phyloP scores from a whole-genome alignment of 2,329 filamentous ascomycete genomes.

The Sporothrix euskadiensis region DNA sequence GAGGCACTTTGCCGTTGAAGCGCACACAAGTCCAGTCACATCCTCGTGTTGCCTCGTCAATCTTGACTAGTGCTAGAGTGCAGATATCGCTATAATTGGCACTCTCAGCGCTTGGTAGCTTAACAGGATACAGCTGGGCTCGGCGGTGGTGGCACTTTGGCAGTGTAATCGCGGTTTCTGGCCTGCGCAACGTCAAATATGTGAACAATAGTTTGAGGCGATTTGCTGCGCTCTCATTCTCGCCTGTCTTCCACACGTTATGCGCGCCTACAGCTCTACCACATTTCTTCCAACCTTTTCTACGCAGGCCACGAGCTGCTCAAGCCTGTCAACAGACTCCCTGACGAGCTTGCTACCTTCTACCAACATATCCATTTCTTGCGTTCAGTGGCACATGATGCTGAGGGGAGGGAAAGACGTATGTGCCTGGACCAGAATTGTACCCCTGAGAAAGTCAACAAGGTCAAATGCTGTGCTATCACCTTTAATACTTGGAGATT shows the following conservation, averaged over 20 bases:
- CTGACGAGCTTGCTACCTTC: not conserved
- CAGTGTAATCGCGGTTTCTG: not conserved
- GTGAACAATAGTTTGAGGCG: not conserved
- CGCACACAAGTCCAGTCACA: not conserved
- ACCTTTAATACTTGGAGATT: not conserved
- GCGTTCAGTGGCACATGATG: no score
- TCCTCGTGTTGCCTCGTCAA: not conserved
- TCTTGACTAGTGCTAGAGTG: not conserved
- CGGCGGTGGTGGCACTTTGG: not conserved
- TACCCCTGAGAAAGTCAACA: not conserved
- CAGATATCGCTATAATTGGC: not conserved
- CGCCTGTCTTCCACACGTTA: not conserved
- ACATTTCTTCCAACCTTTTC: slow-evolving; percentile 1
- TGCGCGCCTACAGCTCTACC: not conserved
- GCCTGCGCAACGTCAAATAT: not conserved
- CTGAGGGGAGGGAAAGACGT: no score
- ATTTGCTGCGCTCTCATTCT: not conserved
- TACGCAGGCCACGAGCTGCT: not conserved
- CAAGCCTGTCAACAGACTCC: not conserved
- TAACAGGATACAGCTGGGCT: not conserved
- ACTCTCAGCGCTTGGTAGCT: not conserved
- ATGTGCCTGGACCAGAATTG: no score
- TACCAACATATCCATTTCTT: not conserved
- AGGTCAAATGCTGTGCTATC: not conserved
- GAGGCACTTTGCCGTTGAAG: not conserved